phyloP scores from a whole-genome alignment of 116 monocot genomes.

The Phalaenopsis hybrid region DNA sequence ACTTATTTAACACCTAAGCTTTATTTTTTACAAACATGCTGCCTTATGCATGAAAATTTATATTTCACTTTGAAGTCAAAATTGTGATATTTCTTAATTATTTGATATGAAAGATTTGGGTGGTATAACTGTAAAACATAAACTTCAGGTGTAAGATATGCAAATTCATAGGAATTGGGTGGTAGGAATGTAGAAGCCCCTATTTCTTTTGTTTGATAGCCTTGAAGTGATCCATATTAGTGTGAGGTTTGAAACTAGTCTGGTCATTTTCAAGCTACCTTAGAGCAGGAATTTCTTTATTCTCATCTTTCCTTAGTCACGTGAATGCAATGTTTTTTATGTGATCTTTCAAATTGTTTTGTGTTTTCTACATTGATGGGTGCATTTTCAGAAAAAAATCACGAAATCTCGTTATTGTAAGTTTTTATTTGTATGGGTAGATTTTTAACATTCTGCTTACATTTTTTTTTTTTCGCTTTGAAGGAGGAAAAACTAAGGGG shows the following conservation, averaged over 20 bases:
- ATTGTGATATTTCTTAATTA: too few relatives aligned
- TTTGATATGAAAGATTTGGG: too few relatives aligned
- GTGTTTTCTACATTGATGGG: not conserved
- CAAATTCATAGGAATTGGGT: too few relatives aligned
- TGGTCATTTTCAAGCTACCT: not conserved
- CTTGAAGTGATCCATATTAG: not conserved
- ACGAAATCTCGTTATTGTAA: not conserved
- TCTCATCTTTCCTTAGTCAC: not conserved
- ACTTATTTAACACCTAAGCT: too few relatives aligned
- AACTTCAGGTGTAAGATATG: too few relatives aligned
- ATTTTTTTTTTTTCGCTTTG: conserved; percentile 4
- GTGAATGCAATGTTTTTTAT: not conserved
- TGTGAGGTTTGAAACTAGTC: not conserved
- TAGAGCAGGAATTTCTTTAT: too few relatives aligned
- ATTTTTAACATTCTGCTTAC: not conserved
- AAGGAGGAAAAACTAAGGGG: conserved; percentile 96
- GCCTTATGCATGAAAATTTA: too few relatives aligned
- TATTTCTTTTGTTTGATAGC: not conserved
- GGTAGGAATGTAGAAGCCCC: too few relatives aligned
- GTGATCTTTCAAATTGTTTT: not conserved
- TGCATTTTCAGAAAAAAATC: too few relatives aligned
- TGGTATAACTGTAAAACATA: too few relatives aligned
- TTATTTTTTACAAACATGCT: not conserved
- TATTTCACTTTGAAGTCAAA: too few relatives aligned
- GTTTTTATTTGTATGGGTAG: not conserved